Evolutionary conservation across 192 early-diverging fungal genomes (phyloP), one percentile per base, ranked within the genome.

Genomic region (Linnemannia schmuckeri): DNA sequence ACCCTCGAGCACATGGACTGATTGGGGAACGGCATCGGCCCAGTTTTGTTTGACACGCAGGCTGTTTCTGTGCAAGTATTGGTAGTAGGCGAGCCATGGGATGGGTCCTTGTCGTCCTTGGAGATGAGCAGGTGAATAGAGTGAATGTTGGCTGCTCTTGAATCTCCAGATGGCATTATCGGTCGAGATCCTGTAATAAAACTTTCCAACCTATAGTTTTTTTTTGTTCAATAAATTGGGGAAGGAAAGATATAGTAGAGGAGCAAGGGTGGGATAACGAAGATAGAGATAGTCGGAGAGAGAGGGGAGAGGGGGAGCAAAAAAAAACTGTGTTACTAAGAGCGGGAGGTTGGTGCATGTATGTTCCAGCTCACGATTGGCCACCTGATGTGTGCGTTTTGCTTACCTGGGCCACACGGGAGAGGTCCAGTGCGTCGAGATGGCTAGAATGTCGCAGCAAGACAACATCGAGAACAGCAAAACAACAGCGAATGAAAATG

Each of bases 381-480:
- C 76, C 76, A 78, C 76, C 76, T 78, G 66, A 78, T 49, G 47
- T 66, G 61, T 66, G 61, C 27, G 61, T 54, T 61, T 72, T 72
- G 27, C 71, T 71, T 86, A 86, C 83, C 83, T 86, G 83, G 30
- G 83, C 83, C 35, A 86, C 68, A 69, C 79, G 79, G 66, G 83
- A 74, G 37, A 86, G 74, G 47, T 85, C 83, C 41, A 76, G 42
- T 72, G 78, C 83, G 74, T 80, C 70, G 46, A 85, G 78, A 22
- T 27, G 74, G 61, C 83, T 85, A 76, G 15, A 30, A 74, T 61
- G 55, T 61, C 55, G 55, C 55, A 61, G 41, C 30, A 61, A 70
- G 22, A 27, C 52, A 33, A 17, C 9, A 38, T 18, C 10, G 38
- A 38, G 44, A 30, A 80, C 20, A 72, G 46, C 37, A 72, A 41